Conservation (phyloP, 768 basidiomycete genomes). For the Suillus tomentosus region DNA sequence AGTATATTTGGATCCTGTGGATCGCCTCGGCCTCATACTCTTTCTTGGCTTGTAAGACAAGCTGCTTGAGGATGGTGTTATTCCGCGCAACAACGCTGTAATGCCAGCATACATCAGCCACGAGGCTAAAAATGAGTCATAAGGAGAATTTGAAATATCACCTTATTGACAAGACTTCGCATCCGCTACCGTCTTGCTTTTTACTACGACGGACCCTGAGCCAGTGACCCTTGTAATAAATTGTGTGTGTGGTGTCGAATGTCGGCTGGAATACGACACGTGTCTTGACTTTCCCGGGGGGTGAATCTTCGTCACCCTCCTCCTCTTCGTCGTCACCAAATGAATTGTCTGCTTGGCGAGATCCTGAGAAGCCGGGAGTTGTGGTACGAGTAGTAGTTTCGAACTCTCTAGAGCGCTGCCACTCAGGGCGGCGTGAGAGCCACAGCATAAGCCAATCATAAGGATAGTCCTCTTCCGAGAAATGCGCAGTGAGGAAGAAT, state of each 20-base stretch:
- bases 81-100: constrained; percentile 78
- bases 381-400: constrained; percentile 82
- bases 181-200: constrained; percentile 68
- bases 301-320: constrained; percentile 49
- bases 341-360: constrained; percentile 51
- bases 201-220: constrained; percentile 70
- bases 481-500: constrained; percentile 88
- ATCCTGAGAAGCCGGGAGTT: constrained; percentile 55
- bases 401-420: constrained; percentile 88
- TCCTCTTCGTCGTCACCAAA: constrained; percentile 51
- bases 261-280: constrained; percentile 89
- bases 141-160: constrained; percentile 29
- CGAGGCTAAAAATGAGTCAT: constrained; percentile 8
- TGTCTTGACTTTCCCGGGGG: constrained; percentile 67
- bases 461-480: constrained; percentile 87
- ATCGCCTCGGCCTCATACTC: constrained; percentile 87
- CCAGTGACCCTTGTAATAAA: constrained; percentile 86
- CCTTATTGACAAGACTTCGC: constrained; percentile 80
- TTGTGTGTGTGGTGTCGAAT: constrained; percentile 85
- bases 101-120: constrained; percentile 17
- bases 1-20: constrained; percentile 87
- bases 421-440: constrained; percentile 83
- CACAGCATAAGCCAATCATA: constrained; percentile 93
- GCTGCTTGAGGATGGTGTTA: constrained; percentile 84
- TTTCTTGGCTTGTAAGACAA: constrained; percentile 87